Conservation (phyloP, 2,329 filamentous ascomycete genomes). For the Xylaria sp. region DNA sequence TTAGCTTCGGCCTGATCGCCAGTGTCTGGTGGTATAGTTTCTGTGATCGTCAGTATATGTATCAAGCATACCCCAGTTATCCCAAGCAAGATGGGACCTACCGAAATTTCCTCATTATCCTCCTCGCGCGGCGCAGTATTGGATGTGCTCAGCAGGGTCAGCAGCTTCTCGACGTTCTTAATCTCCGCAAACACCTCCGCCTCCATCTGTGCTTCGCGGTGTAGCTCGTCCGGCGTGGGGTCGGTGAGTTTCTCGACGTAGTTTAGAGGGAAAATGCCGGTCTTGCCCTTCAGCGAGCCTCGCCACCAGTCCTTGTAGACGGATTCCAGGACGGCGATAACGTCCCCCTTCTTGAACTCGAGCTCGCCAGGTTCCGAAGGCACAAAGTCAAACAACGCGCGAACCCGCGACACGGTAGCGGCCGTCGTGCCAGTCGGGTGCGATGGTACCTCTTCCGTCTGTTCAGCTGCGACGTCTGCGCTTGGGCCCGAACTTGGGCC, state of each 20-base stretch:
- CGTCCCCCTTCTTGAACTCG: conserved; percentile 94
- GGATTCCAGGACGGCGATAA: conserved; percentile 95
- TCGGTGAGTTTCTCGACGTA: conserved; percentile 98
- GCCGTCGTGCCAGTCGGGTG: conserved; percentile 86
- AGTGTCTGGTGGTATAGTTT: conserved; percentile 90
- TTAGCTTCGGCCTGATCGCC: conserved; percentile 92
- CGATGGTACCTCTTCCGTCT: conserved; percentile 54
- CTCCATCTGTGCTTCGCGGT: conserved; percentile 96
- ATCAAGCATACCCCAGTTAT: conserved; percentile 31
- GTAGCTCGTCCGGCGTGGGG: conserved; percentile 89
- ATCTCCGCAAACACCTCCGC: conserved; percentile 67
- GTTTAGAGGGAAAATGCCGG: conserved; percentile 96
- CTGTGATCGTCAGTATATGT: conserved; percentile 44
- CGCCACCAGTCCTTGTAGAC: conserved; percentile 99
- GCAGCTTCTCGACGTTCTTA: conserved; percentile 68
- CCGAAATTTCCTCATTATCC: conserved; percentile 96
- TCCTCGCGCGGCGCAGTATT: conserved; percentile 78
- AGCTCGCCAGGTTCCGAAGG: conserved; percentile 93
- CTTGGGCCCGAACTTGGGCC: conserved; percentile 36
- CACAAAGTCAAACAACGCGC: conserved; percentile 91
- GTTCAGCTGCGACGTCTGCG: conserved; percentile 34
- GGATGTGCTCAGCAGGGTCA: conserved; percentile 88
- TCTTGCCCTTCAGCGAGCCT: conserved; percentile 89
- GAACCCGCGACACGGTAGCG: conserved; percentile 91
- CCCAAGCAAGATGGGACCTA: conserved; percentile 41